Evolutionary conservation across 192 early-diverging fungal genomes (phyloP).

Genomic region (Jimgerdemannia lactiflua): DNA sequence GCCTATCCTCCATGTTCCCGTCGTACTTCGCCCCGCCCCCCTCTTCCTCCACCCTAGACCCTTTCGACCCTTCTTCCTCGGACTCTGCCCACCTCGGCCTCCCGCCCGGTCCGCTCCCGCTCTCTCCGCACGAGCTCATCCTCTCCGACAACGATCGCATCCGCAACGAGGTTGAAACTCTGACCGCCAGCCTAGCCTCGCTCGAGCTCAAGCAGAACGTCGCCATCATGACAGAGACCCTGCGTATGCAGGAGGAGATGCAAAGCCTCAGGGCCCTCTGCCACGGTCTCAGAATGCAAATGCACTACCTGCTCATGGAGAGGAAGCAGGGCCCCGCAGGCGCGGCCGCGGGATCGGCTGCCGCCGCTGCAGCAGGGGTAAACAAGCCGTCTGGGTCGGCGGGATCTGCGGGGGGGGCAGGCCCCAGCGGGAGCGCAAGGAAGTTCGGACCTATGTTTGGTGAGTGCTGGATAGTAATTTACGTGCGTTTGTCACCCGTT

Average conservation of each 20-base stretch:
- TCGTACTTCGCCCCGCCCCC: constrained; percentile 14
- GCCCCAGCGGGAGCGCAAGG: too few relatives aligned
- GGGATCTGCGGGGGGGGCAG: too few relatives aligned
- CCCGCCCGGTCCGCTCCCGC: too few relatives aligned
- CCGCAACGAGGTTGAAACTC: constrained; percentile 50
- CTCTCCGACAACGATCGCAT: constrained; percentile 51
- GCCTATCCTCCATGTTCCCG: constrained; percentile 25
- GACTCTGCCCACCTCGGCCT: too few relatives aligned
- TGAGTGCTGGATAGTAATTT: too few relatives aligned
- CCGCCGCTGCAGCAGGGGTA: not conserved
- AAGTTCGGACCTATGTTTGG: too few relatives aligned
- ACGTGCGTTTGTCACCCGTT: too few relatives aligned
- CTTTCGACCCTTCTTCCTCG: constrained; percentile 14
- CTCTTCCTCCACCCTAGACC: constrained; percentile 17
- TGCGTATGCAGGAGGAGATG: constrained; percentile 66
- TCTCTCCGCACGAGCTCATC: constrained; percentile 35
- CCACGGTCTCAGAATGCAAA: constrained; percentile 66
- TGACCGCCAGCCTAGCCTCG: constrained; percentile 51
- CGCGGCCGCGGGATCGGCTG: not conserved
- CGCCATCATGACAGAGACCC: constrained; percentile 63
- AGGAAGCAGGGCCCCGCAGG: constrained; percentile 17
- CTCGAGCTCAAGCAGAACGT: constrained; percentile 68
- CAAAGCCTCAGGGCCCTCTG: constrained; percentile 61
- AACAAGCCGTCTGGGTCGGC: too few relatives aligned
- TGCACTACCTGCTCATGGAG: constrained; percentile 60